Conservation (phyloP, 2,329 filamentous ascomycete genomes). For the Leptographium flavum region DNA sequence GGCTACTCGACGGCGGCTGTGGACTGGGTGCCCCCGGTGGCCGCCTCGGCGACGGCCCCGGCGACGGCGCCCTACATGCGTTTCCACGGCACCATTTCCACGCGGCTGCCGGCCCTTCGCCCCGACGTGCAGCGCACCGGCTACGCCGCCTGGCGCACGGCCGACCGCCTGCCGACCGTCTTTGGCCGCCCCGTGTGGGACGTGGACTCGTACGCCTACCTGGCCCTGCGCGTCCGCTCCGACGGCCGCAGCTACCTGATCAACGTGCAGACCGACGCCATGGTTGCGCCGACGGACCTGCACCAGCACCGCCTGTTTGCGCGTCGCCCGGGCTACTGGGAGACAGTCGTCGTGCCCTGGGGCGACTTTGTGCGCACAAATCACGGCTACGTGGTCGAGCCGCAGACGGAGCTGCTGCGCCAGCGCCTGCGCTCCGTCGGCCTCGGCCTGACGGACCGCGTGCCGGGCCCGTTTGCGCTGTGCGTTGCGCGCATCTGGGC, state of each 20-base stretch:
- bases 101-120: slow-evolving; percentile 59
- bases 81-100: slow-evolving; percentile 83
- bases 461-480: slow-evolving; percentile 79
- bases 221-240: slow-evolving; percentile 77
- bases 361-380: slow-evolving; percentile 93
- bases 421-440: slow-evolving; percentile 78
- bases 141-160: slow-evolving; percentile 82
- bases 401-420: slow-evolving; percentile 76
- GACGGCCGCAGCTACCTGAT: slow-evolving; percentile 88
- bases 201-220: slow-evolving; percentile 75
- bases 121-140: slow-evolving; percentile 67
- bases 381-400: slow-evolving; percentile 80
- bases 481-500: slow-evolving; percentile 82
- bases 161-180: slow-evolving; percentile 60
- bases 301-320: slow-evolving; percentile 86
- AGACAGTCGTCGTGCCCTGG: slow-evolving; percentile 85
- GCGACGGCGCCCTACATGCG: slow-evolving; percentile 36
- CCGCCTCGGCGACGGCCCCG: slow-evolving; percentile 6
- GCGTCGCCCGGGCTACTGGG: slow-evolving; percentile 72
- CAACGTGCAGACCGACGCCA: slow-evolving; percentile 87
- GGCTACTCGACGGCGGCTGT: slow-evolving; percentile 67
- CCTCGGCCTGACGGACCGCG: slow-evolving; percentile 75
- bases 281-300: slow-evolving; percentile 76
- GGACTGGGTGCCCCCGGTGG: slow-evolving; percentile 38
- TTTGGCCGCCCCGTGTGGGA: slow-evolving; percentile 82